A percentile compares a stretch with the other conserved stretches of the same genome.
These are phyloP conservation scores for Neurospora sp. DNA, from an alignment of 495 filamentous ascomycete genomes.

Conservation along the genomic window DNA sequence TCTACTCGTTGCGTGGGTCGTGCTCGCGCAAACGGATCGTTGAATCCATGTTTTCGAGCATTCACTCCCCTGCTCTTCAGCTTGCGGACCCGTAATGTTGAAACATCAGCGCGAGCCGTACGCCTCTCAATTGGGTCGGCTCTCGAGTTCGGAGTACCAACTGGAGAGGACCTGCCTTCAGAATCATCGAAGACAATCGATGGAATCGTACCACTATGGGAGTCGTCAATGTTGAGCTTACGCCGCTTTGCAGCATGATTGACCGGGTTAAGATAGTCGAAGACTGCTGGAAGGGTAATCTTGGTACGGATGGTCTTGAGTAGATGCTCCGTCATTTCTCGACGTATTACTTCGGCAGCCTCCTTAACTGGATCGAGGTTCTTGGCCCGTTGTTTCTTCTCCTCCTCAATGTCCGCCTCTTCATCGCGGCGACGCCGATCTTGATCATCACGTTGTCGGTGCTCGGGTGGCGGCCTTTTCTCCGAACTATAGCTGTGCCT, in stretches of 20 bases:
- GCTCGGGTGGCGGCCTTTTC: slow-evolving; percentile 28
- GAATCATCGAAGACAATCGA: slow-evolving; percentile 35
- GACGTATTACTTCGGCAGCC: slow-evolving; percentile 62
- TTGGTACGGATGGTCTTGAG: slow-evolving; percentile 77
- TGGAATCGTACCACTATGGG: slow-evolving; percentile 37
- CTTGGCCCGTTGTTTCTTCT: slow-evolving; percentile 71
- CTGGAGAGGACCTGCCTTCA: slow-evolving; percentile 46
- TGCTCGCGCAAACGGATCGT: slow-evolving; percentile 67
- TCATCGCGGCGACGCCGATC: slow-evolving; percentile 44
- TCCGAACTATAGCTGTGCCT: slow-evolving; percentile 23
- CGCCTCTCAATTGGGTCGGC: slow-evolving; percentile 42
- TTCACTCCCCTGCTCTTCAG: slow-evolving; percentile 44
- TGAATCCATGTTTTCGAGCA: slow-evolving; percentile 56
- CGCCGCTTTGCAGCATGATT: slow-evolving; percentile 66
- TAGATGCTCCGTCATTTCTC: slow-evolving; percentile 75
- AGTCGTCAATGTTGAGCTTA: slow-evolving; percentile 65
- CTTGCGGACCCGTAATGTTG: slow-evolving; percentile 63
- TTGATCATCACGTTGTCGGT: slow-evolving; percentile 39
- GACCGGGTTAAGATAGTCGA: slow-evolving; percentile 72
- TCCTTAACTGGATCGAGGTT: slow-evolving; percentile 80
- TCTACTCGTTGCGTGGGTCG: slow-evolving; percentile 35
- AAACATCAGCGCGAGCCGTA: slow-evolving; percentile 46
- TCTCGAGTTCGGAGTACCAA: slow-evolving; percentile 60
- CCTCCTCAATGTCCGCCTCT: slow-evolving; percentile 69
- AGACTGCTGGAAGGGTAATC: slow-evolving; percentile 70